These are phyloP conservation scores for Helminthosporium solani DNA, from an alignment of 2,329 filamentous ascomycete species.

Conservation along the genomic window DNA sequence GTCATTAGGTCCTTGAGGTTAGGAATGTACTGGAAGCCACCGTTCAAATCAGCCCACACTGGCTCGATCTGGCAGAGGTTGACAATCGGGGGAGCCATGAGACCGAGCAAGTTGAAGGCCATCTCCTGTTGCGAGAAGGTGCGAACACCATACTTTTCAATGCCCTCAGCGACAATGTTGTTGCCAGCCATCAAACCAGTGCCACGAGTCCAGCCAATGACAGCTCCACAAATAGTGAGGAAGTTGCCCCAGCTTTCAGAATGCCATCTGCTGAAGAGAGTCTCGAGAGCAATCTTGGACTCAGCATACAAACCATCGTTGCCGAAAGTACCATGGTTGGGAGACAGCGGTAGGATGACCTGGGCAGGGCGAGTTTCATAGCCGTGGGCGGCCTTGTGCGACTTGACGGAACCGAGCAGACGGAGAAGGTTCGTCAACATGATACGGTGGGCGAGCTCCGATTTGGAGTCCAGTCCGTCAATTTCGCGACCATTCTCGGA, in stretches of 20 bases:
- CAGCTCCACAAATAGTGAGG: conserved; percentile 95
- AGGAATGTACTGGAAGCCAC: conserved; percentile 94
- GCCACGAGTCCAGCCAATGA: conserved; percentile 98
- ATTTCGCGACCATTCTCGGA: conserved; percentile 98
- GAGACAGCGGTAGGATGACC: conserved; percentile 91
- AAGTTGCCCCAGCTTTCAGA: conserved; percentile 97
- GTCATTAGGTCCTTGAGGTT: conserved; percentile 95
- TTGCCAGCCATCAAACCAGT: conserved; percentile 98
- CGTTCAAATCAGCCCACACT: conserved; percentile 95
- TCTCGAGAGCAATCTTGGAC: conserved; percentile 95
- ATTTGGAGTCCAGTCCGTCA: conserved; percentile 93
- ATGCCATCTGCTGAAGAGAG: conserved; percentile 97
- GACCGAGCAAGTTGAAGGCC: conserved; percentile 95
- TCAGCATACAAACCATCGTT: conserved; percentile 98
- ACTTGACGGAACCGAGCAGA: conserved; percentile 85
- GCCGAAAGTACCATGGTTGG: conserved; percentile 97
- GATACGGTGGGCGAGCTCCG: conserved; percentile 95
- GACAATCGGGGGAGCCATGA: conserved; percentile 92
- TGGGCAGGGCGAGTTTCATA: conserved; percentile 96
- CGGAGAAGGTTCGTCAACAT: conserved; percentile 97
- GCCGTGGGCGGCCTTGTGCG: conserved; percentile 80
- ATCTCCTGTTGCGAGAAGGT: conserved; percentile 99
- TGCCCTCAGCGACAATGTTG: conserved; percentile 95
- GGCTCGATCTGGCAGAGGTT: conserved; percentile 95
- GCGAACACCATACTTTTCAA: conserved; percentile 93